Base-by-base conservation (phyloP, 1,284 basidiomycete genomes). In the Ustilago sp. region DNA sequence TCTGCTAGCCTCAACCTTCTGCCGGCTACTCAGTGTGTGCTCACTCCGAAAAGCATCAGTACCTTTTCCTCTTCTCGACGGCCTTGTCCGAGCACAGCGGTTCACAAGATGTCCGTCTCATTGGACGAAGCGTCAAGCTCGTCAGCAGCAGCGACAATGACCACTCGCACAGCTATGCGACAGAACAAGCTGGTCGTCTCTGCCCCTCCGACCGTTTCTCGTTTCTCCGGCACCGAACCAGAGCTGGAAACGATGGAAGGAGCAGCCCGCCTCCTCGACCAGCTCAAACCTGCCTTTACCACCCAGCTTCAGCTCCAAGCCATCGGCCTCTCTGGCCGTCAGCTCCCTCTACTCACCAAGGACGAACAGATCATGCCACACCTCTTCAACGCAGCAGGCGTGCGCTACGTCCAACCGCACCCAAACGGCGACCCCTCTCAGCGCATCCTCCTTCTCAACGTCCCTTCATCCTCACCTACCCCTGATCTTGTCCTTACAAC, bases 381-480 rank as follows among this genome's bases (percentile, higher is more conserved):
- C 53, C 58, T 74, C 8, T 77, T 74, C 71, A 70, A 68, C 59
- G 70, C 68, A 5, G 51, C 58, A 13, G 75, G 75, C 13, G 56
- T 74, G 3, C 64, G 75, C 8, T 66, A 74, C 35, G 75, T 77
- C 19, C 71, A 70, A 31, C 71, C 70, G 0, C 71, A 74, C 45
- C 75, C 75, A 3, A 67, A 61, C 41, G 60, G 59, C 32, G 75
- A 77, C 15, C 17, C 70, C 11, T 54, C 67, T 2, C 63, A 66
- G n/a, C 63, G 75, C 4, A 50, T 70, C 43, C n/a, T 77, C 9
- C 52, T 77, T 7, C 68, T 77, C 58, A 74, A 77, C 50, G 56
- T 77, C 35, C 39, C 61, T n/a, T 35, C 63, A 8, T 39, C 60
- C 7, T 55, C 53, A 1, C 59, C 70, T 5, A 71, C 72, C 6